Base-by-base conservation (phyloP, 257 asterid genomes). In the Lantana camara region DNA sequence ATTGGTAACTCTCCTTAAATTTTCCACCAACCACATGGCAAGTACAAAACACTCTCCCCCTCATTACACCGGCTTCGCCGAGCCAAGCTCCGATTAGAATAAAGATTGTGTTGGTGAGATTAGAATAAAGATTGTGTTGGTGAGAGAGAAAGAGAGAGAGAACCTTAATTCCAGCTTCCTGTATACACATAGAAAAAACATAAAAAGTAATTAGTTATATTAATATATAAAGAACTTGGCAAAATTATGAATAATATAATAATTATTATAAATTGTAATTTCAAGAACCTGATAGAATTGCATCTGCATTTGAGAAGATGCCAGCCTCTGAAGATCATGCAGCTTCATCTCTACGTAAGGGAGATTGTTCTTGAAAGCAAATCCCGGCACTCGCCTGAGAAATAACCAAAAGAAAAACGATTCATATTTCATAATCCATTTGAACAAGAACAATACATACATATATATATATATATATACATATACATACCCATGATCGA, bases 121-220 rank as follows among this genome's bases (percentile, higher is more conserved):
- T n/a, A n/a, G n/a, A n/a, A n/a, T n/a, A 27, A 27, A 27, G 32
- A 27, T 2, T 27, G 32, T 27, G 32, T 27, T 27, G 32, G 2
- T 2, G 32, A 27, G 5, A 32, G 46, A 56, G 20, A 3, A 19
- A 12, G 5, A 20, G 38, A 64, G 57, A 14, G 14, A 83, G 30
- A 58, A 87, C 97, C 95, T 87, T 79, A 61, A 90, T 81, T 73
- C 89, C 81, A 60, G 95, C 89, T 81, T 76, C 94, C 91, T 85
- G 92, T 51, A 68, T 14, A 21, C 27, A 62, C 45, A 60, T 57
- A 24, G 66, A 68, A n/a, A 21, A 15, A 60, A 13, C 21, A 11
- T 17, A 21, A 27, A 27, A 27, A 5, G 32, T 42, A 14, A 0
- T 16, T 2, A 7, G 52, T 16, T 2, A 46, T 12, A n/a, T 27